Evolutionary conservation across 2,329 filamentous ascomycete species (phyloP).

Genomic region (Hyphodiscus sp.): DNA sequence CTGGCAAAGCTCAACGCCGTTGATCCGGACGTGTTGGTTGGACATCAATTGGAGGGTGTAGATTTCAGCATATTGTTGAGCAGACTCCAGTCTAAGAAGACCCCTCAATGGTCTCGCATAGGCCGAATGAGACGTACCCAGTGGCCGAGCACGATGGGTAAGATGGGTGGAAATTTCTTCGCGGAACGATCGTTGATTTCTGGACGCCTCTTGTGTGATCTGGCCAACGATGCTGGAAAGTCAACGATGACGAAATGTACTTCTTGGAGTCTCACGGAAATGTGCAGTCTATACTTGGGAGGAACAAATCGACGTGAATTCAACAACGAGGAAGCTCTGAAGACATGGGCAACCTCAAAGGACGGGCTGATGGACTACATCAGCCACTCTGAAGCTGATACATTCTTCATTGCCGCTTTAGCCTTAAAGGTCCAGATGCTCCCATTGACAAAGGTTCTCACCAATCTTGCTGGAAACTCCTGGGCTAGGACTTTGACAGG

Average conservation of each 20-base stretch:
- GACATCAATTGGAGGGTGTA: conserved; percentile 94
- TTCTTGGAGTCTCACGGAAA: conserved; percentile 96
- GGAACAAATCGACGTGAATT: conserved; percentile 64
- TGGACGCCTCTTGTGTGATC: conserved; percentile 84
- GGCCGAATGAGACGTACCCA: conserved; percentile 75
- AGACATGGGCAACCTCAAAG: conserved; percentile 77
- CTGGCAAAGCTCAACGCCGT: conserved; percentile 79
- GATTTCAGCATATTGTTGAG: conserved; percentile 89
- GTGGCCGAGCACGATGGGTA: conserved; percentile 85
- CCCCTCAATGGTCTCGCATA: conserved; percentile 89
- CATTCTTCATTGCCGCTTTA: conserved; percentile 89
- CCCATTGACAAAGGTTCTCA: conserved; percentile 88
- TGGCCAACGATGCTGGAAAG: conserved; percentile 95
- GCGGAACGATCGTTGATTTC: conserved; percentile 85
- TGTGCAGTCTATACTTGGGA: conserved; percentile 85
- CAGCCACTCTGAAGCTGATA: conserved; percentile 89
- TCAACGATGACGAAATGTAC: conserved; percentile 96
- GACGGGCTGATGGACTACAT: conserved; percentile 90
- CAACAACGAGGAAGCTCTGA: conserved; percentile 81
- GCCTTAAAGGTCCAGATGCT: conserved; percentile 86
- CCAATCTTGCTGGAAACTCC: conserved; percentile 94
- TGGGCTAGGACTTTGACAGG: conserved; percentile 95
- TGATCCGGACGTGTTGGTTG: conserved; percentile 90
- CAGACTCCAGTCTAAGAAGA: conserved; percentile 83
- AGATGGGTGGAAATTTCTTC: conserved; percentile 83